These are phyloP conservation scores for Aspergillus sclerotiicarbonarius DNA, from an alignment of 495 filamentous ascomycete species.

Conservation along the genomic window DNA sequence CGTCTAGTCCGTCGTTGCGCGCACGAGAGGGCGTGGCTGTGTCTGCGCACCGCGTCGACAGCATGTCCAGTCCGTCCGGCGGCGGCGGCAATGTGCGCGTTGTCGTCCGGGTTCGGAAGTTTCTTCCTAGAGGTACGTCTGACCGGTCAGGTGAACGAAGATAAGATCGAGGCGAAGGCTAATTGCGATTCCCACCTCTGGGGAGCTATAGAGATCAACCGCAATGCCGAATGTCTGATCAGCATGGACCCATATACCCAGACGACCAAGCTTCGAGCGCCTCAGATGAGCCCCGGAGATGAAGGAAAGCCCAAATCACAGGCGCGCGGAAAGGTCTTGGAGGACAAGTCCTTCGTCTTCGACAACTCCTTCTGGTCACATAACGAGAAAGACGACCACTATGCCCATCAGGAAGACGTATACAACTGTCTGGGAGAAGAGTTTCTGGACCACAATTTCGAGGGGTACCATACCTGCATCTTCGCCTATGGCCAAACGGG, in stretches of 20 bases:
- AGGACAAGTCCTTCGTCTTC: slow-evolving; percentile 91
- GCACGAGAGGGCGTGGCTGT: slow-evolving; percentile 64
- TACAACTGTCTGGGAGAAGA: slow-evolving; percentile 95
- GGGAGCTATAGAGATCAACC: slow-evolving; percentile 67
- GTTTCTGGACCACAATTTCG: slow-evolving; percentile 98
- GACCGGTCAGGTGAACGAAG: background rate
- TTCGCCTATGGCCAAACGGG: slow-evolving; percentile 99
- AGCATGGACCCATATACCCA: slow-evolving; percentile 84
- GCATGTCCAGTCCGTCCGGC: slow-evolving; percentile 44
- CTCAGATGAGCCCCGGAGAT: slow-evolving; percentile 61
- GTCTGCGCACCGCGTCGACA: slow-evolving; percentile 29
- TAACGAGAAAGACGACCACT: slow-evolving; percentile 67
- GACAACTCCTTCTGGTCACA: slow-evolving; percentile 99
- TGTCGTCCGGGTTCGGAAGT: slow-evolving; percentile 87
- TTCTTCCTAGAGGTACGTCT: slow-evolving; percentile 77
- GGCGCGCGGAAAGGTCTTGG: slow-evolving; percentile 67
- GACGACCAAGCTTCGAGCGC: slow-evolving; percentile 65
- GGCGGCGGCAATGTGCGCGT: slow-evolving; percentile 92
- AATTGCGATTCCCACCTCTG: background rate
- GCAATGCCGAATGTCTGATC: slow-evolving; percentile 79
- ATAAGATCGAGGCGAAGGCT: background rate
- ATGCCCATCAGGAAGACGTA: slow-evolving; percentile 85
- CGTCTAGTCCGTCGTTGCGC: slow-evolving; percentile 64
- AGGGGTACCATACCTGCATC: slow-evolving; percentile 98
- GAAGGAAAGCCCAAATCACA: slow-evolving; percentile 65